Base-by-base conservation (phyloP, 441 rosid species). In the Euphorbia celastroides region DNA sequence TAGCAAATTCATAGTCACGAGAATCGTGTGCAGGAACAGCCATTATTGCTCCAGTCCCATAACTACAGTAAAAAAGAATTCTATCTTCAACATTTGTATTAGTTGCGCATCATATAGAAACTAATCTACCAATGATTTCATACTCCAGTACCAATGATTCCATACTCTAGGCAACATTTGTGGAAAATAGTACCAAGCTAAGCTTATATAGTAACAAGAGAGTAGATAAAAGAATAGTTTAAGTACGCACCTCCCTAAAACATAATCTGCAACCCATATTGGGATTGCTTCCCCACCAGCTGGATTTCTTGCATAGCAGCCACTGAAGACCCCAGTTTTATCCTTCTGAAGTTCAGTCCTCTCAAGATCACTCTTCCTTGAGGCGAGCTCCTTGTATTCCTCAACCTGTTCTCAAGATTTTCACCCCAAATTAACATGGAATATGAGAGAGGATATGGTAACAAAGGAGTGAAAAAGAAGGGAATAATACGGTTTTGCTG, bases 21-120 rank as follows among this genome's bases (percentile, higher is more conserved):
- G 79, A 68, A 65, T 93, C 99, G 72, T 93, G 99, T 31, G 97
- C 97, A 66, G 97, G 99, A 56, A 91, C 99, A 2, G 97, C 97
- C 97, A 93, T 89, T 69, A 91, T 89, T 68, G 99, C 99, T 77
- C 97, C 99, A 12, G 99, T 93, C 75, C 99, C 97, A 71, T 91
- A 93, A 76, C 99, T 93, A 89, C 66, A 75, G 23, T 59, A 26
- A 67, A 73, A 70, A 71, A 13, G 32, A n/a, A n/a, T 38, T 22
- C 50, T 58, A 66, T 34, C 64, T 32, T 19, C n/a, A 52, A 62
- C 30, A 50, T 66, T 54, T n/a, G 27, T 16, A 64, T 71, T 54
- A 41, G 41, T 52, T 36, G 34, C 57, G 34, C 46, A 36, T 20
- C 28, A 34, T 26, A 50, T 25, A 13, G 20, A 66, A 60, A 60